Percentiles rank a stretch among this genome's conserved stretches.
Evolutionary conservation across 345 rosid species (phyloP).

Genomic region (Reutealis trisperma): DNA sequence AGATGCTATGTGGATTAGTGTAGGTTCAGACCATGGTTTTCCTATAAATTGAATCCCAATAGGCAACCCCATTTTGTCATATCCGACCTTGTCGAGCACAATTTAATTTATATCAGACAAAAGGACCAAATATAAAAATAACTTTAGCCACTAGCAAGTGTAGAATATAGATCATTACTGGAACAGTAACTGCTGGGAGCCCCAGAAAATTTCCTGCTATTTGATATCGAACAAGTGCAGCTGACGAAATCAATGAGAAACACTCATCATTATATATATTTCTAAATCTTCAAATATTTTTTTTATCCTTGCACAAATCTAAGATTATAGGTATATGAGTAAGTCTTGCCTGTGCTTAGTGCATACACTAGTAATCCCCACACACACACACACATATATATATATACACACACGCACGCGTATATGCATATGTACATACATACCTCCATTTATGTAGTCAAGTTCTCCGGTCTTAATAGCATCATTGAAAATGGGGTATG

Average conservation of each 20-base stretch:
- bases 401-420: too few relatives aligned
- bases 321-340: background rate
- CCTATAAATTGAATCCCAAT: slow-evolving; percentile 76
- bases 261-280: background rate
- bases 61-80: slow-evolving; percentile 62
- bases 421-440: background rate
- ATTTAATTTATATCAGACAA: background rate
- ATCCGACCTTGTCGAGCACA: slow-evolving; percentile 53
- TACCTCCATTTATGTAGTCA: slow-evolving; percentile 79
- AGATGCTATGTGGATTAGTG: slow-evolving; percentile 53
- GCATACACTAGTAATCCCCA: too few relatives aligned
- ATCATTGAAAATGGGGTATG: slow-evolving; percentile 53
- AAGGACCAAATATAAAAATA: background rate
- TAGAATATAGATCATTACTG: slow-evolving; percentile 34
- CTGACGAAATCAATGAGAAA: slow-evolving; percentile 28
- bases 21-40: slow-evolving; percentile 76
- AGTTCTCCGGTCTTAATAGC: slow-evolving; percentile 62
- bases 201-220: slow-evolving; percentile 82
- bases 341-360: background rate
- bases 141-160: background rate
- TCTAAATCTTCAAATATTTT: background rate
- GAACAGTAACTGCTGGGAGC: slow-evolving; percentile 67
- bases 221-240: slow-evolving; percentile 65
- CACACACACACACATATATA: too few relatives aligned
- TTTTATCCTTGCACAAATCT: too few relatives aligned